Percentiles rank a stretch among this genome's conserved stretches.
phyloP scores from a whole-genome alignment of 495 filamentous ascomycete genomes.

The Parathielavia appendiculata region DNA sequence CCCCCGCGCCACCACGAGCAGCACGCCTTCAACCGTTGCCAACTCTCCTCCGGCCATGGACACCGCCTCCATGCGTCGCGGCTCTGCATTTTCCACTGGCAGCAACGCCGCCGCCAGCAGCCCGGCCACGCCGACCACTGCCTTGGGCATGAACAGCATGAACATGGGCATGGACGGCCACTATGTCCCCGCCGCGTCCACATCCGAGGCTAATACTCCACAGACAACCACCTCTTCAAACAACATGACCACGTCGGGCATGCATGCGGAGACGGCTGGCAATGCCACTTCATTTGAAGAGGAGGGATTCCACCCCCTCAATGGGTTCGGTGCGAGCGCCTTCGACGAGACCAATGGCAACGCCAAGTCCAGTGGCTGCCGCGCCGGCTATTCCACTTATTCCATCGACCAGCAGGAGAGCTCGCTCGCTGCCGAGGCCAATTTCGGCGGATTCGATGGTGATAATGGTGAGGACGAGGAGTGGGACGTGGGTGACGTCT shows the following conservation, averaged over 20 bases:
- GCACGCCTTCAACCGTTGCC: not conserved
- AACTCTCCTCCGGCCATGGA: not conserved
- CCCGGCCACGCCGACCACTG: not conserved
- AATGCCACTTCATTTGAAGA: not conserved
- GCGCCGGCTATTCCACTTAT: not conserved
- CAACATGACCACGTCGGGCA: not conserved
- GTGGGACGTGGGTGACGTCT: constrained; percentile 1
- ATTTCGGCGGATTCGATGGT: not conserved
- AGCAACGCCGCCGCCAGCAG: not conserved
- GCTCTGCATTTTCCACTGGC: not conserved
- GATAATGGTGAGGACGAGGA: not conserved
- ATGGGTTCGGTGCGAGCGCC: not conserved
- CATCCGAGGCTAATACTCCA: not conserved
- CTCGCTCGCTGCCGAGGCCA: not conserved
- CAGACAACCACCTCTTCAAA: not conserved
- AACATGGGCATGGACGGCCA: not conserved
- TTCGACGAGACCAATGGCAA: not conserved
- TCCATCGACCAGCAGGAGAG: not conserved
- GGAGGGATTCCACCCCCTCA: not conserved
- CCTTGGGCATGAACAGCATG: not conserved
- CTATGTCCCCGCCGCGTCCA: not conserved
- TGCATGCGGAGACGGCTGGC: not conserved
- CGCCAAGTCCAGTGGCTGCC: not conserved
- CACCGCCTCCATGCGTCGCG: not conserved
- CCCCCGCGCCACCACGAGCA: not conserved